Conservation (phyloP, 495 filamentous ascomycete genomes). For the Antarctomyces pellizariae region DNA sequence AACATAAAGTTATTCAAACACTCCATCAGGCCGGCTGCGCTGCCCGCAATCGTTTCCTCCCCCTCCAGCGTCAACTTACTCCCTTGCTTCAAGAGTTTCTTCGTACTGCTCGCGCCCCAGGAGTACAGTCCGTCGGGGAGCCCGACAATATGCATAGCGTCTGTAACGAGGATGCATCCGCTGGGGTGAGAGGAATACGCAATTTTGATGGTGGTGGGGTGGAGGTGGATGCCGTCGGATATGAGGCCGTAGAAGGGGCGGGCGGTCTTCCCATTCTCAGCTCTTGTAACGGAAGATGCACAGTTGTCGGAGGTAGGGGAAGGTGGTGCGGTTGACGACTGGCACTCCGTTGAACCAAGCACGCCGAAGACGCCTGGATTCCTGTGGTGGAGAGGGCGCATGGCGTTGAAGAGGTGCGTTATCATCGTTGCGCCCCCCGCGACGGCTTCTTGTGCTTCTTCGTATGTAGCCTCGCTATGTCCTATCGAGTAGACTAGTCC, state of each 20-base stretch:
- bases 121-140: conserved; percentile 53
- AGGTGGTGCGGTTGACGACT: no score
- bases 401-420: conserved; percentile 80
- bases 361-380: conserved; percentile 69
- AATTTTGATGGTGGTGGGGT: conserved; percentile 37
- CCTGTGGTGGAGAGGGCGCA: conserved; percentile 65
- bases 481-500: conserved; percentile 53
- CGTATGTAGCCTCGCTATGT: conserved; percentile 63
- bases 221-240: conserved; percentile 41
- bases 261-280: no score
- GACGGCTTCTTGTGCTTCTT: conserved; percentile 41
- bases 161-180: conserved; percentile 42
- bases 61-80: conserved; percentile 41
- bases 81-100: conserved; percentile 41
- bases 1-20: conserved; percentile 62
- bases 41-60: conserved; percentile 25
- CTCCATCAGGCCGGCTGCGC: conserved; percentile 47
- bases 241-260: conserved; percentile 42
- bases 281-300: no score
- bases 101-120: conserved; percentile 65
- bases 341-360: conserved; percentile 27
- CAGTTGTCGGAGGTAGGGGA: no score
- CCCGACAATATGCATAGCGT: conserved; percentile 42
- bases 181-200: conserved; percentile 35
- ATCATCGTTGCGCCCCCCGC: conserved; percentile 56